A percentile compares a stretch with the other conserved stretches of the same genome.
These are phyloP conservation scores for Eimeria necatrix DNA, from an alignment of 169 alveolate species.

Conservation along the genomic window DNA sequence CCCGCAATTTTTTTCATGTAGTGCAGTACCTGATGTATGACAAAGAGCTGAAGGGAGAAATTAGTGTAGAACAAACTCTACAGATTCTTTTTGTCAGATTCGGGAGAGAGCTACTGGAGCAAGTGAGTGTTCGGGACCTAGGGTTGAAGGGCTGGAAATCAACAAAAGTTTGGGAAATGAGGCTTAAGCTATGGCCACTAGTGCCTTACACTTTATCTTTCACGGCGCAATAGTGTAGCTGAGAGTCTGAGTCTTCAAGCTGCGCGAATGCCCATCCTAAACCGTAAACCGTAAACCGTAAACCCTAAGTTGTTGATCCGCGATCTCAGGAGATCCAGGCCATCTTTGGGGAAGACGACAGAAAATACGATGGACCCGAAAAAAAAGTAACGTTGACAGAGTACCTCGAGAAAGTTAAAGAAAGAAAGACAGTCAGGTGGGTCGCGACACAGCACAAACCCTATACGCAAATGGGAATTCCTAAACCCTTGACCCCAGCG, in stretches of 20 bases:
- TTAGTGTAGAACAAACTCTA: slow-evolving; percentile 95
- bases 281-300: neutral
- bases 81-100: slow-evolving; percentile 94
- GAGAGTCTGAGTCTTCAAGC: no score
- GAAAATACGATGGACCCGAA: slow-evolving; percentile 89
- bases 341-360: slow-evolving; percentile 92
- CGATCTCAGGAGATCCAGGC: slow-evolving; percentile 88
- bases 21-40: slow-evolving; percentile 95
- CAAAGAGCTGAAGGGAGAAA: slow-evolving; percentile 89
- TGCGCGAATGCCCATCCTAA: no score
- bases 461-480: neutral
- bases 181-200: no score
- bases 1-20: slow-evolving; percentile 92
- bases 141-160: neutral
- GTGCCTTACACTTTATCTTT: no score
- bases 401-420: slow-evolving; percentile 87
- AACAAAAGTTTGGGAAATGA: no score
- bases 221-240: neutral
- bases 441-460: neutral
- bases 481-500: neutral
- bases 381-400: slow-evolving; percentile 88
- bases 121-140: slow-evolving; percentile 78
- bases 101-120: slow-evolving; percentile 92
- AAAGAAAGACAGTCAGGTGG: slow-evolving; percentile 31
- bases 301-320: neutral